A percentile compares a stretch with the other conserved stretches of the same genome.
Evolutionary conservation across 768 basidiomycete genomes (phyloP).

Genomic region (Galerina marginata): DNA sequence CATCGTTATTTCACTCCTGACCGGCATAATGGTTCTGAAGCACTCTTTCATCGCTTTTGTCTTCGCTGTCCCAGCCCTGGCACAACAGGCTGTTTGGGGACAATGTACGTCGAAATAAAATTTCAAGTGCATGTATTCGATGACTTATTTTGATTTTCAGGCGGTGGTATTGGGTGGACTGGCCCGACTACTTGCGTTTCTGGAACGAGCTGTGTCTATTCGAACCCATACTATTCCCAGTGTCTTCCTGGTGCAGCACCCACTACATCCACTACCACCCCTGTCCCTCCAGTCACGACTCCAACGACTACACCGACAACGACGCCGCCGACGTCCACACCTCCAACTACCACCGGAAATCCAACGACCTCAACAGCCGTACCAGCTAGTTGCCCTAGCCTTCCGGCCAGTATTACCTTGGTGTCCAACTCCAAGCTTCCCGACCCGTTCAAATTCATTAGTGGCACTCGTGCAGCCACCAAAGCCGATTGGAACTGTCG

Average conservation of each 20-base stretch:
- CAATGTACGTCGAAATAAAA: slow-evolving; percentile 31
- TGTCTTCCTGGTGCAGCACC: slow-evolving; percentile 36
- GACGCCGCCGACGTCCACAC: slow-evolving; percentile 16
- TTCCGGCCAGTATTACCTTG: slow-evolving; percentile 36
- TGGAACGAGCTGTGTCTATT: slow-evolving; percentile 33
- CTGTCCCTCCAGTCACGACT: slow-evolving; percentile 15
- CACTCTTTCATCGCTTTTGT: slow-evolving; percentile 28
- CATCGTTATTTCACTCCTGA: not conserved
- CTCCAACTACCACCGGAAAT: slow-evolving; percentile 20
- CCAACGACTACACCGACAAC: slow-evolving; percentile 22
- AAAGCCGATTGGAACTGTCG: slow-evolving; percentile 58
- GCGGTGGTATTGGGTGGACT: slow-evolving; percentile 43
- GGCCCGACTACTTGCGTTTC: slow-evolving; percentile 41
- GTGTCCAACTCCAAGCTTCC: slow-evolving; percentile 49
- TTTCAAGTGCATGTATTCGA: not conserved
- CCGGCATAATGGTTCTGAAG: slow-evolving; percentile 28
- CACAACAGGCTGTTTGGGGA: slow-evolving; percentile 33
- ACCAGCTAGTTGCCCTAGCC: slow-evolving; percentile 31
- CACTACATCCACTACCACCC: slow-evolving; percentile 8
- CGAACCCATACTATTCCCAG: slow-evolving; percentile 42
- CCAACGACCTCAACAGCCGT: slow-evolving; percentile 24
- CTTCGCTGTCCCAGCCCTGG: slow-evolving; percentile 31
- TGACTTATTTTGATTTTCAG: slow-evolving; percentile 21
- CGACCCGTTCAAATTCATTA: slow-evolving; percentile 58
- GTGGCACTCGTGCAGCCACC: slow-evolving; percentile 47